Evolutionary conservation across 2,329 filamentous ascomycete species (phyloP).

Genomic region (Podosphaera leucotricha): DNA sequence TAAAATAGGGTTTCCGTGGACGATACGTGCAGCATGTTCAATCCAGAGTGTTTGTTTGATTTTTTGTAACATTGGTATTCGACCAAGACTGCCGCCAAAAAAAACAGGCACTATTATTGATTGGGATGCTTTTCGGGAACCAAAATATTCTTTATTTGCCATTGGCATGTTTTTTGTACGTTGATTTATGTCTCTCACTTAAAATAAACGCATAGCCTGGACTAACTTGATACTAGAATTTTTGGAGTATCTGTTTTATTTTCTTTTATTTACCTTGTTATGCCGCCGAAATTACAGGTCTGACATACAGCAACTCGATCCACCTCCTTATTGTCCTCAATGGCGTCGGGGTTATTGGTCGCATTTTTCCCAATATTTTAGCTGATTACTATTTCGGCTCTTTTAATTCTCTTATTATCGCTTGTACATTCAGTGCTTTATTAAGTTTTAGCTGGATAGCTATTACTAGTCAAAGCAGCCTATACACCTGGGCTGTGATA

Average conservation of each 20-base stretch:
- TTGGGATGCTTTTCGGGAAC: slow-evolving; percentile 20
- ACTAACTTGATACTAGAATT: slow-evolving; percentile 8
- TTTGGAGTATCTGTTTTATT: slow-evolving; percentile 23
- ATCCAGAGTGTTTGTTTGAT: slow-evolving; percentile 18
- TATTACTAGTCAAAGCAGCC: slow-evolving; percentile 19
- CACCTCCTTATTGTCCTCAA: slow-evolving; percentile 29
- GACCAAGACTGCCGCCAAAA: slow-evolving; percentile 19
- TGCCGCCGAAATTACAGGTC: slow-evolving; percentile 16
- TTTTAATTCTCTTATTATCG: slow-evolving; percentile 26
- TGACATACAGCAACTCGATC: slow-evolving; percentile 21
- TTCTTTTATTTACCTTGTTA: slow-evolving; percentile 19
- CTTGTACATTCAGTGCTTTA: slow-evolving; percentile 16
- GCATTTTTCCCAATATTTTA: slow-evolving; percentile 23
- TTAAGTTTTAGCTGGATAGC: slow-evolving; percentile 25
- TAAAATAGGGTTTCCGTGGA: slow-evolving; percentile 22
- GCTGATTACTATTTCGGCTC: slow-evolving; percentile 27
- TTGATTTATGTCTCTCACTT: background rate
- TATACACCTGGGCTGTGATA: slow-evolving; percentile 26
- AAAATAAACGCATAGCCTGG: background rate
- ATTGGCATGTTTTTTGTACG: slow-evolving; percentile 18
- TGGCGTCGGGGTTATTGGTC: slow-evolving; percentile 24
- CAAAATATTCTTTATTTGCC: slow-evolving; percentile 22
- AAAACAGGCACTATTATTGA: slow-evolving; percentile 14
- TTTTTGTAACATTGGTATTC: slow-evolving; percentile 18
- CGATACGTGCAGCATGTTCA: slow-evolving; percentile 23